Evolutionary conservation across 148 eudicot species (phyloP).

Genomic region (Simmondsia chinensis): DNA sequence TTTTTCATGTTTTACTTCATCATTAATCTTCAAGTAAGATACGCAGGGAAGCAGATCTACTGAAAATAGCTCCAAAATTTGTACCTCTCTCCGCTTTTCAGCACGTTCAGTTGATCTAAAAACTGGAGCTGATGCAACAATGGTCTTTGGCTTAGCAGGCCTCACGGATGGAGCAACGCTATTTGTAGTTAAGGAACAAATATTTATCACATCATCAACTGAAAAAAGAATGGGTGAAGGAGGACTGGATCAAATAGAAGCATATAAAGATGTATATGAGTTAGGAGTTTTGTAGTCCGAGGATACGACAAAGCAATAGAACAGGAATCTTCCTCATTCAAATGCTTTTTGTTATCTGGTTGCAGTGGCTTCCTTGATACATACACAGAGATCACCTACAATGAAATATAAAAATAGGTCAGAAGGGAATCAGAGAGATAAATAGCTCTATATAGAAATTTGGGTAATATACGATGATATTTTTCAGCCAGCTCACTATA

Average conservation of each 20-base stretch:
- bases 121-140: slow-evolving; percentile 57
- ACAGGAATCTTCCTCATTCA: slow-evolving; percentile 64
- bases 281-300: slow-evolving; percentile 6
- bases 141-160: slow-evolving; percentile 28
- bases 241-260: background rate
- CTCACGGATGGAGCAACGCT: slow-evolving; percentile 34
- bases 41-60: too few relatives aligned
- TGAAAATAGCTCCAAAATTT: too few relatives aligned
- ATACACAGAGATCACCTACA: slow-evolving; percentile 34
- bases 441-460: too few relatives aligned
- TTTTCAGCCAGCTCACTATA: too few relatives aligned
- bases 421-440: too few relatives aligned
- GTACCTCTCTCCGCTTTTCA: slow-evolving; percentile 86
- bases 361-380: slow-evolving; percentile 53
- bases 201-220: background rate
- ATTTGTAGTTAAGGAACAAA: slow-evolving; percentile 28
- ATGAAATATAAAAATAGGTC: background rate
- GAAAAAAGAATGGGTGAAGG: slow-evolving; percentile 1
- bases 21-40: too few relatives aligned
- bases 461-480: too few relatives aligned
- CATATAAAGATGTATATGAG: slow-evolving; percentile 1
- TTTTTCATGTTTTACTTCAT: background rate
- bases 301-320: slow-evolving; percentile 76
- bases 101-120: slow-evolving; percentile 75
- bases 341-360: slow-evolving; percentile 47